Percentiles rank a stretch among this genome's conserved stretches.
phyloP scores from a whole-genome alignment of 192 early-diverging fungal genomes.

The Obelidium mucronatum region DNA sequence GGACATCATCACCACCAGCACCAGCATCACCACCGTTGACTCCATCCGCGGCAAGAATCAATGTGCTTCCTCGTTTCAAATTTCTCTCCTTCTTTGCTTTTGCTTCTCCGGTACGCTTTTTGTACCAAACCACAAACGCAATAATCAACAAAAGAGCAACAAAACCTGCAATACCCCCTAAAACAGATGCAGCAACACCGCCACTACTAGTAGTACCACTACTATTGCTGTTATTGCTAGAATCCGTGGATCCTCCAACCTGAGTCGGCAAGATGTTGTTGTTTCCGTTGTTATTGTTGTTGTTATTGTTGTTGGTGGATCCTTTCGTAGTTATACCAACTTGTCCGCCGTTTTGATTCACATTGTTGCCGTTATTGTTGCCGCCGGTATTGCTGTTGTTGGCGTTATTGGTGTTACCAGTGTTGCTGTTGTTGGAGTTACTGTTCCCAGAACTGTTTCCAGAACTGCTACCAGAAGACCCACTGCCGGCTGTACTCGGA shows the following conservation, averaged over 20 bases:
- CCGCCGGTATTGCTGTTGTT: no score
- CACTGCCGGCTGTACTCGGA: no score
- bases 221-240: neutral
- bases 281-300: neutral
- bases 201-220: neutral
- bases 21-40: neutral
- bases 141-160: neutral
- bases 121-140: slow-evolving; percentile 10
- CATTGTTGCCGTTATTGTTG: no score
- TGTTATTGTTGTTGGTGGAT: neutral
- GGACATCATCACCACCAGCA: neutral
- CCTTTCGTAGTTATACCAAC: neutral
- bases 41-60: neutral
- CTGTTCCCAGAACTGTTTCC: no score
- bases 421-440: no score
- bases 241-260: neutral
- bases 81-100: neutral
- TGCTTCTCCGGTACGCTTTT: neutral
- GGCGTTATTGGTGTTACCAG: no score
- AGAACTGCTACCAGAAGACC: no score
- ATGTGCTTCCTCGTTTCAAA: neutral
- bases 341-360: neutral
- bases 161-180: neutral
- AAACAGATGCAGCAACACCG: neutral
- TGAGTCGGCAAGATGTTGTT: neutral